These are phyloP conservation scores for Ascochyta rabiei DNA, from an alignment of 2,329 filamentous ascomycete species.

Conservation along the genomic window DNA sequence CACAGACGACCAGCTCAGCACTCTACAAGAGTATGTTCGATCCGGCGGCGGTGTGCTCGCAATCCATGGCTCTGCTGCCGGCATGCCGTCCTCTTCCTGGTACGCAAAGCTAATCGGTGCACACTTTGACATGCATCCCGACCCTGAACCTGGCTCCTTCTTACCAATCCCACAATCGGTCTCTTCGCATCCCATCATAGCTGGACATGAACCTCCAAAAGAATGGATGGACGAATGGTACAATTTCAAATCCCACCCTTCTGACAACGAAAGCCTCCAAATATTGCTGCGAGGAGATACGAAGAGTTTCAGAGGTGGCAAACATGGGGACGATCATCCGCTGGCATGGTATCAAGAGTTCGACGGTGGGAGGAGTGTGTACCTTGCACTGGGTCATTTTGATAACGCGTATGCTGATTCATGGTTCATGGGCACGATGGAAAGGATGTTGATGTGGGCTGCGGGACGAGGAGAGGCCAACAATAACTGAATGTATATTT, in stretches of 20 bases:
- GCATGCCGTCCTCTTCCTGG: conserved; percentile 30
- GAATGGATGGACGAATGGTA: conserved; percentile 39
- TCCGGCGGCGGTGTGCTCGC: conserved; percentile 32
- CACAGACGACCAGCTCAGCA: conserved; percentile 15
- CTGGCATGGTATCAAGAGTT: conserved; percentile 40
- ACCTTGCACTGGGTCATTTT: conserved; percentile 37
- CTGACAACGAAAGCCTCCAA: conserved; percentile 25
- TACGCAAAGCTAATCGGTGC: conserved; percentile 32
- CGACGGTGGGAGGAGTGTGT: conserved; percentile 33
- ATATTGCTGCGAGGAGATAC: conserved; percentile 31
- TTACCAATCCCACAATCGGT: neutral
- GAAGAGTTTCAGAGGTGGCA: conserved; percentile 28
- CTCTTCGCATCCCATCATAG: conserved; percentile 1
- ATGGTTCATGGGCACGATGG: conserved; percentile 31
- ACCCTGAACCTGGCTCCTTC: conserved; percentile 25
- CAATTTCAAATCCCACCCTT: conserved; percentile 34
- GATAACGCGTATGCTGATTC: conserved; percentile 32
- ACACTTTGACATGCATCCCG: conserved; percentile 36
- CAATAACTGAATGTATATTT: too few relatives aligned
- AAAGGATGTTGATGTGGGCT: conserved; percentile 30
- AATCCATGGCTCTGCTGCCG: conserved; percentile 37
- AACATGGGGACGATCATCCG: conserved; percentile 36
- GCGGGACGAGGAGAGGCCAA: conserved; percentile 4
- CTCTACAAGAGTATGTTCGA: conserved; percentile 23
- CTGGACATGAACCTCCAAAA: neutral